phyloP scores from a whole-genome alignment of 192 early-diverging fungal genomes.

The Coemansia sp. region DNA sequence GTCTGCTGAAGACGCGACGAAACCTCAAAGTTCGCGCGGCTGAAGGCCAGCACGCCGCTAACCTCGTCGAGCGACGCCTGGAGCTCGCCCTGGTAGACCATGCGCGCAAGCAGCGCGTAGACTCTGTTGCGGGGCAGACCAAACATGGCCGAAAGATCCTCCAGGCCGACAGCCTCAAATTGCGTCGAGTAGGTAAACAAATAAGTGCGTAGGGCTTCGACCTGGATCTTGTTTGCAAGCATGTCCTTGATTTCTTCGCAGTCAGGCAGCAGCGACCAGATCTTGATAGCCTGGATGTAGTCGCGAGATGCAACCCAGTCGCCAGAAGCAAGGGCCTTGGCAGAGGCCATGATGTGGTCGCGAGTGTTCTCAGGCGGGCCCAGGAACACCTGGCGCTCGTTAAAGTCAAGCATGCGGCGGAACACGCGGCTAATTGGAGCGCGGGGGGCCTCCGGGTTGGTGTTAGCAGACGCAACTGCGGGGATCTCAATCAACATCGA shows the following conservation, averaged over 20 bases:
- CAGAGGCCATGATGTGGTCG: conserved; percentile 97
- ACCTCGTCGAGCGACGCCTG: conserved; percentile 86
- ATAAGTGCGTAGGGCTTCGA: conserved; percentile 95
- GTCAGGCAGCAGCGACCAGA: conserved; percentile 88
- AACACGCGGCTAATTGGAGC: conserved; percentile 89
- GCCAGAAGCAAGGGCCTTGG: conserved; percentile 85
- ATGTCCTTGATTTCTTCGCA: conserved; percentile 86
- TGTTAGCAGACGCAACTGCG: conserved; percentile 77
- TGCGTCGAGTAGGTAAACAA: conserved; percentile 89
- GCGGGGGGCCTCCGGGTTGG: conserved; percentile 59
- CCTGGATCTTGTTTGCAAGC: conserved; percentile 88
- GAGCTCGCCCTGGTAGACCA: conserved; percentile 94
- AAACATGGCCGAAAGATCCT: conserved; percentile 87
- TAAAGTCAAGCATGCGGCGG: conserved; percentile 89
- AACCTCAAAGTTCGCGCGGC: conserved; percentile 68
- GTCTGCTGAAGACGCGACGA: conserved; percentile 79
- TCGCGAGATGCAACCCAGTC: conserved; percentile 91
- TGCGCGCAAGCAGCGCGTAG: conserved; percentile 79
- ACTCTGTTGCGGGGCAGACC: conserved; percentile 65
- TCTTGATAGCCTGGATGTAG: conserved; percentile 86
- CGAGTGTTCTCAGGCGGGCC: conserved; percentile 98
- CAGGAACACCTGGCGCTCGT: conserved; percentile 93
- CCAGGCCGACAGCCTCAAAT: conserved; percentile 85
- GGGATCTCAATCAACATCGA: conserved; percentile 99
- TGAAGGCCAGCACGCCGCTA: conserved; percentile 73